These are phyloP conservation scores for Coprinopsis sp. DNA, from an alignment of 768 basidiomycete species.

Conservation along the genomic window DNA sequence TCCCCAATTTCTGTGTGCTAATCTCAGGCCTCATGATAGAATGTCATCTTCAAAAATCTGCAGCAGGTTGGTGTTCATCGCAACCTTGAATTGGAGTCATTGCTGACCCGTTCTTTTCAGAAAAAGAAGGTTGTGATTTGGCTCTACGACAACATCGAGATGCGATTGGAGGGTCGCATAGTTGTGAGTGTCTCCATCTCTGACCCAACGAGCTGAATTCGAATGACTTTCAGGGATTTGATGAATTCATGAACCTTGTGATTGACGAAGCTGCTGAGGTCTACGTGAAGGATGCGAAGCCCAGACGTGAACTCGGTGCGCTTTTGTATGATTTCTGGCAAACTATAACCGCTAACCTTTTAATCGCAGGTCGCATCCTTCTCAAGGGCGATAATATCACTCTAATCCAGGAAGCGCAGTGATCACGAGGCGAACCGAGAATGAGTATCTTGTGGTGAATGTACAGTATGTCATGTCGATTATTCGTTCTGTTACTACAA, in stretches of 20 bases:
- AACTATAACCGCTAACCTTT: conserved; percentile 3
- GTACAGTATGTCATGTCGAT: conserved; percentile 9
- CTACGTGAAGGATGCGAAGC: conserved; percentile 85
- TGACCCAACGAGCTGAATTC: conserved; percentile 9
- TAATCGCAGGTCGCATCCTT: conserved; percentile 76
- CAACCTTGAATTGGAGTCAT: too few relatives aligned
- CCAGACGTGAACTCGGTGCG: conserved; percentile 78
- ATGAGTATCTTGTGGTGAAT: conserved; percentile 1
- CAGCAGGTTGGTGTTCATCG: too few relatives aligned
- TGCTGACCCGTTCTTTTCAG: too few relatives aligned
- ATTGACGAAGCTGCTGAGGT: conserved; percentile 92
- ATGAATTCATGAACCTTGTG: conserved; percentile 99
- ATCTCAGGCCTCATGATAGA: conserved; percentile 44
- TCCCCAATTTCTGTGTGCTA: background rate
- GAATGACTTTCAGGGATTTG: conserved; percentile 72
- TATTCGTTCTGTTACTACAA: conserved; percentile 39
- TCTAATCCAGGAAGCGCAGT: conserved; percentile 71
- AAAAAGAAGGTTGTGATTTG: conserved; percentile 85
- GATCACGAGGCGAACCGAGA: conserved; percentile 2
- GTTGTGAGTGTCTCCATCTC: conserved; percentile 48
- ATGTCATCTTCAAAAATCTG: conserved; percentile 97
- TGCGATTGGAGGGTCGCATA: conserved; percentile 94
- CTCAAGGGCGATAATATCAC: conserved; percentile 99
- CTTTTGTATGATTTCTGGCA: conserved; percentile 8
- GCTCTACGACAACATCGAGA: conserved; percentile 95